Evolutionary conservation across 2,329 filamentous ascomycete genomes (phyloP).

Genomic region (Westerdykella ornata): DNA sequence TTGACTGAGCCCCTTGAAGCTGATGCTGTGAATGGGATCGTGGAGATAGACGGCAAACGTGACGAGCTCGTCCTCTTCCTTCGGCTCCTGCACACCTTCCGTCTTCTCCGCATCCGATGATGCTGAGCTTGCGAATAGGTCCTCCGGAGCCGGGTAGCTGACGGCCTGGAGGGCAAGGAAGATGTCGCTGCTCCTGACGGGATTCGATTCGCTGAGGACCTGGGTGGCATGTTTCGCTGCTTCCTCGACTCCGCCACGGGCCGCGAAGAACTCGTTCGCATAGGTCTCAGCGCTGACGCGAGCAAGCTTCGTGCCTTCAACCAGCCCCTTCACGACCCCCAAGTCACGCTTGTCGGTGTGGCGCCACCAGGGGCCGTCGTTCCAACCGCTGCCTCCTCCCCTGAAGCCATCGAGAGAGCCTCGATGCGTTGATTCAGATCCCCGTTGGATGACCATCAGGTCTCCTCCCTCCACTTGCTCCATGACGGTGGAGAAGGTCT

Average conservation of each 20-base stretch:
- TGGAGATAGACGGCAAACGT: constrained; percentile 72
- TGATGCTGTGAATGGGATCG: constrained; percentile 87
- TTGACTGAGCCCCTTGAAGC: constrained; percentile 78
- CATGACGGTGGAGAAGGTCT: constrained; percentile 92
- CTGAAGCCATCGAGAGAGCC: constrained; percentile 54
- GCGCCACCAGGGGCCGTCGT: constrained; percentile 95
- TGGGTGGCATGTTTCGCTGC: constrained; percentile 75
- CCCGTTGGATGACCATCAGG: constrained; percentile 86
- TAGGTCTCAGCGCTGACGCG: constrained; percentile 85
- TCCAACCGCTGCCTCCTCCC: constrained; percentile 65
- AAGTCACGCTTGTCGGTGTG: constrained; percentile 65
- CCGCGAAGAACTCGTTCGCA: constrained; percentile 73
- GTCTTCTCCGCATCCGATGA: constrained; percentile 53
- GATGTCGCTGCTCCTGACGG: constrained; percentile 85
- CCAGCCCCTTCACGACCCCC: constrained; percentile 69
- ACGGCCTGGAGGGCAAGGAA: constrained; percentile 95
- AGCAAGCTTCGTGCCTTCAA: constrained; percentile 85
- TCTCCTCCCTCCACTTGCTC: constrained; percentile 97
- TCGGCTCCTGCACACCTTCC: constrained; percentile 46
- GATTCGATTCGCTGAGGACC: constrained; percentile 74
- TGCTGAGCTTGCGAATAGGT: constrained; percentile 56
- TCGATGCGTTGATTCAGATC: constrained; percentile 71
- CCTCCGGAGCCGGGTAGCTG: constrained; percentile 54
- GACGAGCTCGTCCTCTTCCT: constrained; percentile 58
- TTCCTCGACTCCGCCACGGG: constrained; percentile 69